These are phyloP conservation scores for Microcyclosporella mali DNA, from an alignment of 2,329 filamentous ascomycete genomes.

Conservation along the genomic window DNA sequence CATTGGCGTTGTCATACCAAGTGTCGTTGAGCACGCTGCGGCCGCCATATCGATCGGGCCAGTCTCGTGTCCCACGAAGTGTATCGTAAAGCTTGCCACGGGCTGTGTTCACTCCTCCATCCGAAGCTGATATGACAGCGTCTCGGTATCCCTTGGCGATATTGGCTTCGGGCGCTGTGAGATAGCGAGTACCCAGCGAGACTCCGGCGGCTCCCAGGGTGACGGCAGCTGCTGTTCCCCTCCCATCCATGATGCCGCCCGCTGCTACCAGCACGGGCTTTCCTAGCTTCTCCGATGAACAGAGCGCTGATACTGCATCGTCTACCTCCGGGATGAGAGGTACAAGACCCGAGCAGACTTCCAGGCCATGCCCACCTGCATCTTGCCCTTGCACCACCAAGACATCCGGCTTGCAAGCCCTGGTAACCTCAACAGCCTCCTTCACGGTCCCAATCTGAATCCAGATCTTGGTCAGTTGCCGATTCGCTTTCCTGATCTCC, in stretches of 20 bases:
- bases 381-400: slow-evolving; percentile 59
- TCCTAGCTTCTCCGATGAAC: slow-evolving; percentile 7
- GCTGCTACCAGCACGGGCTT: slow-evolving; percentile 47
- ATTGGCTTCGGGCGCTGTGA: slow-evolving; percentile 47
- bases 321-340: slow-evolving; percentile 53
- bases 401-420: slow-evolving; percentile 49
- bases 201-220: slow-evolving; percentile 49
- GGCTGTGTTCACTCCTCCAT: slow-evolving; percentile 48
- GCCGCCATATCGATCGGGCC: slow-evolving; percentile 54
- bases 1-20: slow-evolving; percentile 37
- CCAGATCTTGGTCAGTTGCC: slow-evolving; percentile 45
- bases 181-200: slow-evolving; percentile 59
- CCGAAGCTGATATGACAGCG: slow-evolving; percentile 41
- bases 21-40: slow-evolving; percentile 54
- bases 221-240: slow-evolving; percentile 51
- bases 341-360: slow-evolving; percentile 49
- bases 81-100: slow-evolving; percentile 48
- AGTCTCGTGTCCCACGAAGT: slow-evolving; percentile 51
- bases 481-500: slow-evolving; percentile 28
- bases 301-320: slow-evolving; percentile 37
- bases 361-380: slow-evolving; percentile 59
- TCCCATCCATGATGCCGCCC: slow-evolving; percentile 54
- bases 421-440: slow-evolving; percentile 47
- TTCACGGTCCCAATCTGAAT: slow-evolving; percentile 57
- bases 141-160: slow-evolving; percentile 44